Evolutionary conservation across 192 early-diverging fungal species (phyloP), one percentile per base, ranked within the genome.

Genomic region (Backusella mclennaniae): DNA sequence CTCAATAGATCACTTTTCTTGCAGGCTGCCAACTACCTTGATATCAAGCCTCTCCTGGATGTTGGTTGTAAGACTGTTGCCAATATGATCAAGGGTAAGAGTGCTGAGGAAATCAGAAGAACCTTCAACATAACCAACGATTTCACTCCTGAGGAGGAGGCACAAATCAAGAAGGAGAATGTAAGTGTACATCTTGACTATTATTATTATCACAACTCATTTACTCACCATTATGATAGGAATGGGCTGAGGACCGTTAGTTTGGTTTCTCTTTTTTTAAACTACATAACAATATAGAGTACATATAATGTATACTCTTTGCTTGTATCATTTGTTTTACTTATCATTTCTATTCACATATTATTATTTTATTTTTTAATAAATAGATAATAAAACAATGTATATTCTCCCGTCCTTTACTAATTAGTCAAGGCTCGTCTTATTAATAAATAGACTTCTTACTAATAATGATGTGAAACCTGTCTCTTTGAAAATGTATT

Each of bases 51-150:
- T 15, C 88, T 99, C 63, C 86, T 99, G 59, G 96, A 99, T 85
- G 87, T 99, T 68, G 95, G 96, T 8, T 99, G 98, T 89, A 98
- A 98, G 88, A 96, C 96, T 4, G 95, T 98, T 52, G 98, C 98
- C 69, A 98, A 97, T 81, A 95, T 97, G 95, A 93, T 99, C 84
- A 95, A 95, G 83, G 95, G 95, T 42, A 98, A 98, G 86, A 86
- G 90, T 11, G 92, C 96, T 17, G 94, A 98, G 70, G 92, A 98
- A 85, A 98, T 99, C 76, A 90, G 97, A 71, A 92, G 92, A 77
- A 94, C 93, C 81, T 99, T 99, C 86, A 98, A 99, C 86, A 98
- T 99, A 77, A 84, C 85, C 46, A 94, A 96, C 79, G 98, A 99
- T 82, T 98, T 99, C 88, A 96, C 94, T 11, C 91, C 92, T 9